phyloP scores from a whole-genome alignment of 495 filamentous ascomycete species.

The Tricharina praecox region DNA sequence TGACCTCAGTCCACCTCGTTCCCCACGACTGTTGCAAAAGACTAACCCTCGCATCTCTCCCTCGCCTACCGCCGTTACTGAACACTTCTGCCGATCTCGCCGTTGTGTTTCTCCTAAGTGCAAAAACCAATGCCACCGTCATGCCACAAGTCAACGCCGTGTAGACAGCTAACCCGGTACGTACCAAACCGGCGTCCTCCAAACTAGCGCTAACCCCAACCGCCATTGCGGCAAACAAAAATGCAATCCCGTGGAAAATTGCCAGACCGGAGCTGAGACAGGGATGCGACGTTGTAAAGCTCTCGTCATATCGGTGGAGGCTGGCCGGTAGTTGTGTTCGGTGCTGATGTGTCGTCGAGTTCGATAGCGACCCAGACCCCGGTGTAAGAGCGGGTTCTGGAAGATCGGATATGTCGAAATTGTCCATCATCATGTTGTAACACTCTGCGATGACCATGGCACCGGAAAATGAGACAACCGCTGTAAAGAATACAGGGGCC shows the following conservation, averaged over 20 bases:
- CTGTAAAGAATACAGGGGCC: conserved; percentile 49
- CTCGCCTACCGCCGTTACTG: conserved; percentile 6
- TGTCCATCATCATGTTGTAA: conserved; percentile 62
- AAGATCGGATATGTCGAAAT: conserved; percentile 59
- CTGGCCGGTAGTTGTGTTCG: conserved; percentile 44
- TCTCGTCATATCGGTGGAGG: conserved; percentile 30
- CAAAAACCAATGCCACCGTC: conserved; percentile 12
- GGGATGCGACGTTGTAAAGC: conserved; percentile 30
- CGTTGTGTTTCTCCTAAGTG: conserved; percentile 17
- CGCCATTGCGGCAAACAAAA: conserved; percentile 45
- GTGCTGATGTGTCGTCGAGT: conserved; percentile 33
- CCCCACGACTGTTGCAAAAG: conserved; percentile 7
- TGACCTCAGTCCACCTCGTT: conserved; percentile 6
- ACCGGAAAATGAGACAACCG: conserved; percentile 47
- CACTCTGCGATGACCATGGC: conserved; percentile 61
- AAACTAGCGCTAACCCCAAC: conserved; percentile 41
- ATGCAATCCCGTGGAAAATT: conserved; percentile 47
- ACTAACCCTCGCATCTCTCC: conserved; percentile 4
- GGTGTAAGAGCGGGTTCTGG: conserved; percentile 20
- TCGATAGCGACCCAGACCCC: conserved; percentile 38
- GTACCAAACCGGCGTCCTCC: conserved; percentile 11
- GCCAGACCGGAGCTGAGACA: conserved; percentile 56
- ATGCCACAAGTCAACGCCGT: conserved; percentile 10
- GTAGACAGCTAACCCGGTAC: conserved; percentile 15
- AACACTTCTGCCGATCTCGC: conserved; percentile 14